A percentile compares a stretch with the other conserved stretches of the same genome.
Evolutionary conservation across 345 rosid species (phyloP).

Genomic region (Psidium friedrichsthalianum): DNA sequence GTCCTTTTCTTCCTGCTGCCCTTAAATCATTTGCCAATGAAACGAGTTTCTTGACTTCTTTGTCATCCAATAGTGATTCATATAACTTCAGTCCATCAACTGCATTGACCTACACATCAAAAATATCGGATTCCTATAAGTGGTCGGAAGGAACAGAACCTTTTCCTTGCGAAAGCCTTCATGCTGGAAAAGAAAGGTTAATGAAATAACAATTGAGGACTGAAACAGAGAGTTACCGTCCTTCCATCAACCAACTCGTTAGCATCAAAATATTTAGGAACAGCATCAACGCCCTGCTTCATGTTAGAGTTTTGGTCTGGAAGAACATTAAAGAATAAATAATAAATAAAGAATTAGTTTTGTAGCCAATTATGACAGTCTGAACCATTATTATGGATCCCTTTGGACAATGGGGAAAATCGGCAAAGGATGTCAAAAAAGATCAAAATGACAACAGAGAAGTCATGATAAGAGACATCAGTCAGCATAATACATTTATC

Average conservation of each 20-base stretch:
- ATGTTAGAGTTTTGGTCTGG: constrained; percentile 41
- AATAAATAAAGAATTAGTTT: background rate
- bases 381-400: background rate
- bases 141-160: background rate
- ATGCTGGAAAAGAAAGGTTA: background rate
- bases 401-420: background rate
- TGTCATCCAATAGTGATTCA: constrained; percentile 41
- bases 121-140: background rate
- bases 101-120: constrained; percentile 57
- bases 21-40: constrained; percentile 65
- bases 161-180: background rate
- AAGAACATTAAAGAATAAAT: background rate
- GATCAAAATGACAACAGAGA: background rate
- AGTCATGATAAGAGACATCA: background rate
- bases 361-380: background rate
- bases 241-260: constrained; percentile 63
- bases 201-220: constrained; percentile 1
- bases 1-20: constrained; percentile 67
- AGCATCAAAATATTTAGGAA: constrained; percentile 49
- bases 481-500: background rate
- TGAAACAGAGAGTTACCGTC: constrained; percentile 31
- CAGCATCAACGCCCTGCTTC: constrained; percentile 24
- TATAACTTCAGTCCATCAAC: constrained; percentile 85
- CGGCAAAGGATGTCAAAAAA: background rate
- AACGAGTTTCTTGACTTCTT: constrained; percentile 55